Conservation (phyloP, 2,329 filamentous ascomycete species). For the Amauroascus verrucosus region DNA sequence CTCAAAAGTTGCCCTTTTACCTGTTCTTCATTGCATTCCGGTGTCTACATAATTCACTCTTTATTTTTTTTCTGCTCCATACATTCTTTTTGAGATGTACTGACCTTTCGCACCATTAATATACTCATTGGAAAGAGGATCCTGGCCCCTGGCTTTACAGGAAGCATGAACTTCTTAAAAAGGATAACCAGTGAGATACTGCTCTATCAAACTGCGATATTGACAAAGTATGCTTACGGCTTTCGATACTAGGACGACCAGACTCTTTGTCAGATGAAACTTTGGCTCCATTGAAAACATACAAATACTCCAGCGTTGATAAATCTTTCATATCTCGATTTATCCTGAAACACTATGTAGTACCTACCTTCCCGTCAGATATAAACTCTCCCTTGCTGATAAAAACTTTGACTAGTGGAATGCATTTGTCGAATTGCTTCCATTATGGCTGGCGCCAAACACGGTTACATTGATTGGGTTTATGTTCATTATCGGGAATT, state of each 20-base stretch:
- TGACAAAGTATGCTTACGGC: background rate
- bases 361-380: background rate
- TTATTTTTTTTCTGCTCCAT: background rate
- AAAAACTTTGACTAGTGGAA: conserved; percentile 68
- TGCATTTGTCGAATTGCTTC: conserved; percentile 80
- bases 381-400: conserved; percentile 8
- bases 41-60: too few species aligned
- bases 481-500: conserved; percentile 81
- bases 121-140: background rate
- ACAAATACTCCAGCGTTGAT: conserved; percentile 97
- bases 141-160: background rate
- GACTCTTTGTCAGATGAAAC: conserved; percentile 75
- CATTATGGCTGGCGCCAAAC: conserved; percentile 93
- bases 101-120: background rate
- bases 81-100: background rate
- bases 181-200: conserved; percentile 4
- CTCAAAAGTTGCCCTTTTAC: too few species aligned
- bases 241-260: conserved; percentile 27
- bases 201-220: background rate
- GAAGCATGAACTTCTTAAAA: conserved; percentile 1
- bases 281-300: conserved; percentile 79
- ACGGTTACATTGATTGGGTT: conserved; percentile 95
- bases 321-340: conserved; percentile 90
- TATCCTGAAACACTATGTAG: conserved; percentile 88
- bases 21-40: too few species aligned